Evolutionary conservation across 2,329 filamentous ascomycete species (phyloP).

Genomic region (Gaeumannomyces sp.): DNA sequence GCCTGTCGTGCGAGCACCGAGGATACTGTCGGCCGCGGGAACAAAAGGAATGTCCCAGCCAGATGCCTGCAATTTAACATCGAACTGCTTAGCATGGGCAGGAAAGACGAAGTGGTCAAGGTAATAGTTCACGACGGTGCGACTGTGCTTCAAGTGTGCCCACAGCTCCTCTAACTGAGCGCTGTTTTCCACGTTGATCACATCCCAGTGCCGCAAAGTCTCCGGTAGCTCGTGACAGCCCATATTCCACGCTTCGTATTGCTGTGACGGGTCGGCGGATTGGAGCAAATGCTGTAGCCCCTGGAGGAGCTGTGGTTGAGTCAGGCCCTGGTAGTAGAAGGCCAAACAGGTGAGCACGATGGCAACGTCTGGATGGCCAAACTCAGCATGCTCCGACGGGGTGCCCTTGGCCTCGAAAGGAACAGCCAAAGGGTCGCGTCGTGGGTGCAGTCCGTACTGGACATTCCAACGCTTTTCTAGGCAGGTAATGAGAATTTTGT

Average conservation of each 20-base stretch:
- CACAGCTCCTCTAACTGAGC: conserved; percentile 47
- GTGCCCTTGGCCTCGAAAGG: conserved; percentile 55
- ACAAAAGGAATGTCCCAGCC: conserved; percentile 56
- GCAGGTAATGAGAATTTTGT: conserved; percentile 46
- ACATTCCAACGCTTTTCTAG: conserved; percentile 59
- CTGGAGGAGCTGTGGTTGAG: conserved; percentile 39
- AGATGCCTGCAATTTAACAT: conserved; percentile 55
- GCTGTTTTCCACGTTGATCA: conserved; percentile 52
- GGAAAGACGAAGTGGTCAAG: conserved; percentile 53
- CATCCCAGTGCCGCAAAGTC: conserved; percentile 36
- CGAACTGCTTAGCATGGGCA: conserved; percentile 56
- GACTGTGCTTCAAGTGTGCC: conserved; percentile 43
- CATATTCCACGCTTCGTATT: conserved; percentile 45
- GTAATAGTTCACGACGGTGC: conserved; percentile 56
- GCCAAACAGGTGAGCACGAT: conserved; percentile 49
- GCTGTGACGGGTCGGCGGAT: conserved; percentile 43
- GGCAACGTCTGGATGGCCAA: conserved; percentile 54
- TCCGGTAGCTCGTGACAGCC: conserved; percentile 27
- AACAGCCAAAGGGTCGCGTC: conserved; percentile 43
- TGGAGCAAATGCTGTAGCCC: conserved; percentile 40
- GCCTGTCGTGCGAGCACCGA: conserved; percentile 47
- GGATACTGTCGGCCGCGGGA: conserved; percentile 22
- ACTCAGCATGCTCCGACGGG: conserved; percentile 50
- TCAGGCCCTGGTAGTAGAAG: conserved; percentile 52
- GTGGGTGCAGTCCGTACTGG: conserved; percentile 50